Evolutionary conservation across 208 protist species (phyloP).

Genomic region (Kentomonas sorsogonicus): DNA sequence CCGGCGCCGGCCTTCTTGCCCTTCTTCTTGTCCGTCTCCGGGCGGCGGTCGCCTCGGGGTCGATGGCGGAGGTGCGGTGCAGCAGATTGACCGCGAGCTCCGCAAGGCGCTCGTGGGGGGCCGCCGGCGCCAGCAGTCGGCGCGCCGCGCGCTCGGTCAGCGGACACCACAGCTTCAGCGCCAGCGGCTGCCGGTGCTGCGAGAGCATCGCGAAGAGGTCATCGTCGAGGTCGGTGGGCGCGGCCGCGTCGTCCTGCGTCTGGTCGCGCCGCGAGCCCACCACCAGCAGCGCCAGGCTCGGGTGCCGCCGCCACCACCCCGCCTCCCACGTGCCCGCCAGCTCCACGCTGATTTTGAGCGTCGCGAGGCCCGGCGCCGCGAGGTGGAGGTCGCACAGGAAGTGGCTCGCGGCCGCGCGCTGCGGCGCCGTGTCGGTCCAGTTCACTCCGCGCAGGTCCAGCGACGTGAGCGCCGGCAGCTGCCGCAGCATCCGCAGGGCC

Average conservation of each 20-base stretch:
- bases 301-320: slow-evolving; percentile 70
- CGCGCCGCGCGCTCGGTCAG: slow-evolving; percentile 23
- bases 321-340: slow-evolving; percentile 51
- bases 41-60: slow-evolving; percentile 9
- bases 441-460: slow-evolving; percentile 74
- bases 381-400: slow-evolving; percentile 76
- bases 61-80: slow-evolving; percentile 26
- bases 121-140: slow-evolving; percentile 31
- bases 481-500: slow-evolving; percentile 34
- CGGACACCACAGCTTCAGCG: slow-evolving; percentile 71
- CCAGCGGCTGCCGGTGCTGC: slow-evolving; percentile 27
- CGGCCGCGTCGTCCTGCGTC: background rate
- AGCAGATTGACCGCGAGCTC: slow-evolving; percentile 66
- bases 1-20: slow-evolving; percentile 10
- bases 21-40: slow-evolving; percentile 1
- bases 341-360: slow-evolving; percentile 57
- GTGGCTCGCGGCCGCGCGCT: slow-evolving; percentile 19
- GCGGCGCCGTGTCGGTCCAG: slow-evolving; percentile 19
- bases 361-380: slow-evolving; percentile 37
- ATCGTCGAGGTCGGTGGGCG: slow-evolving; percentile 25
- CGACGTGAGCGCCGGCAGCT: slow-evolving; percentile 33
- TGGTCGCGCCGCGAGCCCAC: slow-evolving; percentile 46
- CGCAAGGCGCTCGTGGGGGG: slow-evolving; percentile 23
- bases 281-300: slow-evolving; percentile 39
- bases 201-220: slow-evolving; percentile 60